Percentiles rank a stretch among this genome's conserved stretches.
These are phyloP conservation scores for Apiotrichum mycotoxinovorans DNA, from an alignment of 1,284 basidiomycete genomes.

Conservation along the genomic window DNA sequence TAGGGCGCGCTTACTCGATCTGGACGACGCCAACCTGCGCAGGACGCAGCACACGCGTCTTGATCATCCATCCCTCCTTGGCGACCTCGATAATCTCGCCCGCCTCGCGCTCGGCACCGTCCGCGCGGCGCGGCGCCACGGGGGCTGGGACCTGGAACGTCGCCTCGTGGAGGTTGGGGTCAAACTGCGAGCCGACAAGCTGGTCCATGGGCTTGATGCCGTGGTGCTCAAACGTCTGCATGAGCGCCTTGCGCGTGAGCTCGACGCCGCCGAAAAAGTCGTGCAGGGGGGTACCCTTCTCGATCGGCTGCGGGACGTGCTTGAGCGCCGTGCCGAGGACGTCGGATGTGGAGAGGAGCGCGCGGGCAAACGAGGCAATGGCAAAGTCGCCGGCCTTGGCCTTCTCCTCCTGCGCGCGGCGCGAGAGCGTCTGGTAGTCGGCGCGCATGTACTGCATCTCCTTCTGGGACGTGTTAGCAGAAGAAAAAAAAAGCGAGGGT, in stretches of 20 bases:
- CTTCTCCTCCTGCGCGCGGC: slow-evolving; percentile 85
- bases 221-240: slow-evolving; percentile 86
- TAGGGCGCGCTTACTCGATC: slow-evolving; percentile 33
- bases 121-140: slow-evolving; percentile 63
- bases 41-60: slow-evolving; percentile 83
- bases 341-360: slow-evolving; percentile 88
- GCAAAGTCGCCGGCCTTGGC: slow-evolving; percentile 89
- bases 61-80: slow-evolving; percentile 88
- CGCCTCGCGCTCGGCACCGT: slow-evolving; percentile 55
- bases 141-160: slow-evolving; percentile 79
- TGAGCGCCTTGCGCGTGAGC: slow-evolving; percentile 83
- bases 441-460: slow-evolving; percentile 84
- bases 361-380: slow-evolving; percentile 81
- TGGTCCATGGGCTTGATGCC: slow-evolving; percentile 77
- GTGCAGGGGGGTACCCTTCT: slow-evolving; percentile 57
- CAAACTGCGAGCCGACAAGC: slow-evolving; percentile 77
- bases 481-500: background rate
- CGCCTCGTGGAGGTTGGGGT: slow-evolving; percentile 93
- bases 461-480: slow-evolving; percentile 54
- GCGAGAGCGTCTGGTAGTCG: slow-evolving; percentile 91
- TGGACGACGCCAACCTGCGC: slow-evolving; percentile 93
- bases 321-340: slow-evolving; percentile 80
- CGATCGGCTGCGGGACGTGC: slow-evolving; percentile 64
- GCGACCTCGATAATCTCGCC: slow-evolving; percentile 88
- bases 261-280: slow-evolving; percentile 82